Evolutionary conservation across 441 rosid genomes (phyloP).

Genomic region (Aquilaria agallochum): DNA sequence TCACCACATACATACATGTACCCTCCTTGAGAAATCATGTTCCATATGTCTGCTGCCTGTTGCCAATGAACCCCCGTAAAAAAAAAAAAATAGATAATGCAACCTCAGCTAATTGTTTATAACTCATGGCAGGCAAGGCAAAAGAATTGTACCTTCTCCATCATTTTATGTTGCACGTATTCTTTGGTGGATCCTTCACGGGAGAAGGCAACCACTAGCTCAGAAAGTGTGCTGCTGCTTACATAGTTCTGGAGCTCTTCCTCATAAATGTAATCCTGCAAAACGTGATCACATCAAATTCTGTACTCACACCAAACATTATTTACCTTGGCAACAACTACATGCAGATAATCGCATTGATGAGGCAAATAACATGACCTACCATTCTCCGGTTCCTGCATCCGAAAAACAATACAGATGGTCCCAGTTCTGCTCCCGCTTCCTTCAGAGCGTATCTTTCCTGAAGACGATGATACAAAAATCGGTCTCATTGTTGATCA

Average conservation of each 20-base stretch:
- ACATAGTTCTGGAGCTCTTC: constrained; percentile 53
- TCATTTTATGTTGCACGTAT: constrained; percentile 67
- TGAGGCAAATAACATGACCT: constrained; percentile 13
- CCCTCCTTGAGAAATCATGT: constrained; percentile 40
- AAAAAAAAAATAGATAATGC: too few relatives aligned
- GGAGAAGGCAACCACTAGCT: constrained; percentile 55
- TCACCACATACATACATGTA: constrained; percentile 55
- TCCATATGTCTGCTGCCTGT: constrained; percentile 48
- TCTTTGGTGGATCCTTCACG: constrained; percentile 63
- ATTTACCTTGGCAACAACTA: background rate
- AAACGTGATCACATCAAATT: background rate
- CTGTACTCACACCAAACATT: background rate
- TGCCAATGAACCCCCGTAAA: too few relatives aligned
- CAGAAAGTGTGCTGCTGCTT: constrained; percentile 48
- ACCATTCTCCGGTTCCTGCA: constrained; percentile 59
- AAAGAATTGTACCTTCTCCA: constrained; percentile 38
- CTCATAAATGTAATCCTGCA: constrained; percentile 60
- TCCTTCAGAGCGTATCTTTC: constrained; percentile 58
- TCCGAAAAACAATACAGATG: constrained; percentile 54
- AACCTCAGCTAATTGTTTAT: background rate
- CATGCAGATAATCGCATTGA: background rate
- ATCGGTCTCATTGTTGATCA: background rate
- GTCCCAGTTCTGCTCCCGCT: constrained; percentile 49
- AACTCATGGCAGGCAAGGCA: constrained; percentile 14
- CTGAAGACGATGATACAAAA: constrained; percentile 16